These are phyloP conservation scores for Clitopilus hobsonii DNA, from an alignment of 768 basidiomycete species.

Conservation along the genomic window DNA sequence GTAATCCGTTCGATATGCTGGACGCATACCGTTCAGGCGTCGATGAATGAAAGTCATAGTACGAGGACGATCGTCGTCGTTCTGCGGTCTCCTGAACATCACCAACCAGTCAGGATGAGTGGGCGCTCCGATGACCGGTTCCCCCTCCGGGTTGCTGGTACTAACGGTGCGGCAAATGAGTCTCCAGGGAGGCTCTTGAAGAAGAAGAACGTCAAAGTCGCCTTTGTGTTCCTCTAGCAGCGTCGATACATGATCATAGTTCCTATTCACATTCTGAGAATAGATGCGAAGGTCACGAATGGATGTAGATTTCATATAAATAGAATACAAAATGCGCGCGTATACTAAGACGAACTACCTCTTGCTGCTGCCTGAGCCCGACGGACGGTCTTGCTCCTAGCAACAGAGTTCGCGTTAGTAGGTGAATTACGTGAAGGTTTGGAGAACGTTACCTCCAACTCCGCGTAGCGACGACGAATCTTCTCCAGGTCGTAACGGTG, in stretches of 20 bases:
- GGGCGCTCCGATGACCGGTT: background rate
- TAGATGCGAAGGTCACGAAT: background rate
- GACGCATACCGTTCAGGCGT: background rate
- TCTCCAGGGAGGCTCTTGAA: conserved; percentile 1
- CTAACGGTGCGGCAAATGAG: background rate
- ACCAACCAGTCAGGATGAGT: background rate
- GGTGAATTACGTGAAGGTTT: too few species aligned
- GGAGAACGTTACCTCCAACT: too few species aligned
- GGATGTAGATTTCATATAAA: too few species aligned
- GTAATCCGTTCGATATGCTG: background rate
- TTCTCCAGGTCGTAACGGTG: too few species aligned
- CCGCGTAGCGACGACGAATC: too few species aligned
- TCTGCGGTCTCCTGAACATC: background rate
- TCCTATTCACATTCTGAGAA: conserved; percentile 3
- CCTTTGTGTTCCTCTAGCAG: background rate
- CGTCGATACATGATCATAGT: background rate
- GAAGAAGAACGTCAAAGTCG: background rate
- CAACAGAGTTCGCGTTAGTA: too few species aligned
- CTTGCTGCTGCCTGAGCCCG: too few species aligned
- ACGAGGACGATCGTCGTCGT: background rate
- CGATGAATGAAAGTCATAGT: background rate
- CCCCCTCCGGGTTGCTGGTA: background rate
- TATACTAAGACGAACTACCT: too few species aligned
- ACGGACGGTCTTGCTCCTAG: too few species aligned
- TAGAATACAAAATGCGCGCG: too few species aligned